phyloP scores from a whole-genome alignment of 2,329 filamentous ascomycete genomes.

The Diplodia scrobiculata region DNA sequence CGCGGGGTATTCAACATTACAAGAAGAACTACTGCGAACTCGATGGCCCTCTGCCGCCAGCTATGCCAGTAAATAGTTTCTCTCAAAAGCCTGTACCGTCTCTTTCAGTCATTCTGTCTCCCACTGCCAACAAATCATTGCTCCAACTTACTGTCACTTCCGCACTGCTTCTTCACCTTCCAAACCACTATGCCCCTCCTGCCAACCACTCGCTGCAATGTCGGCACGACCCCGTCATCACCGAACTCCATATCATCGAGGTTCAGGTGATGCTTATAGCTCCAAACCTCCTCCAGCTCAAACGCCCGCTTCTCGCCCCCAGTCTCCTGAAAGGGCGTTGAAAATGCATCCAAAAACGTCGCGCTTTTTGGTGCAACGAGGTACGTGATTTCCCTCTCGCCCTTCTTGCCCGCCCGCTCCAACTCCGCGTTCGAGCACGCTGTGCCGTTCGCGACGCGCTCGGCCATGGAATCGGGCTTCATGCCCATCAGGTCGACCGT shows the following conservation, averaged over 20 bases:
- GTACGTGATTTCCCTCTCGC: slow-evolving; percentile 52
- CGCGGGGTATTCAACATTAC: slow-evolving; percentile 8
- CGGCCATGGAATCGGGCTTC: slow-evolving; percentile 61
- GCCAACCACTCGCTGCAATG: slow-evolving; percentile 65
- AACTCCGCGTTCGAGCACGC: slow-evolving; percentile 61
- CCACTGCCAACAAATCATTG: neutral
- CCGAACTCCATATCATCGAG: slow-evolving; percentile 79
- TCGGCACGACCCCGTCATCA: slow-evolving; percentile 73
- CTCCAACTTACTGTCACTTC: neutral
- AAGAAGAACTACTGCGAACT: neutral
- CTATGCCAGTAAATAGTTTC: neutral
- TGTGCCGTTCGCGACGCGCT: slow-evolving; percentile 60
- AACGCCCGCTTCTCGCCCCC: slow-evolving; percentile 47
- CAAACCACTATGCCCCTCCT: slow-evolving; percentile 52
- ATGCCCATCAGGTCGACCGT: slow-evolving; percentile 76
- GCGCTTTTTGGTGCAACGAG: slow-evolving; percentile 74
- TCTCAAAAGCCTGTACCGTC: neutral
- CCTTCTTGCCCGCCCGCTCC: slow-evolving; percentile 47
- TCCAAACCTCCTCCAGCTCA: slow-evolving; percentile 70
- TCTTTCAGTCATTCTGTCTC: neutral
- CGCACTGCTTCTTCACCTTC: slow-evolving; percentile 46
- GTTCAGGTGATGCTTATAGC: slow-evolving; percentile 68
- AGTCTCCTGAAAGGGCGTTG: neutral
- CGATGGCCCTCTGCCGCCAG: neutral
- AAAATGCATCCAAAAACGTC: slow-evolving; percentile 65